Conservation (phyloP, 208 protist species). For the Crithidia brevicula region DNA sequence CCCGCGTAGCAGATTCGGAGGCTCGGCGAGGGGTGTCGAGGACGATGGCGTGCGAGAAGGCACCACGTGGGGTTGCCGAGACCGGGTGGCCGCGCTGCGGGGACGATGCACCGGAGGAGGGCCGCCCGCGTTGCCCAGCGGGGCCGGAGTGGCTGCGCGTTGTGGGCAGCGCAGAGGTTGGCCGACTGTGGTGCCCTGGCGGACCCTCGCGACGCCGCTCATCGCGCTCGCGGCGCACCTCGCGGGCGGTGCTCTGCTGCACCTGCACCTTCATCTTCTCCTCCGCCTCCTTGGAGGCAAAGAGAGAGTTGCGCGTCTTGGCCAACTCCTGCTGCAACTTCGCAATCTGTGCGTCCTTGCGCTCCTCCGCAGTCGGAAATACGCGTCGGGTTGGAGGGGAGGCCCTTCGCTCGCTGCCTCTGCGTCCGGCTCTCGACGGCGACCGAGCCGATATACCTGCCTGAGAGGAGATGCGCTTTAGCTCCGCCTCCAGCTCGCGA, state of each 20-base stretch:
- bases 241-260: constrained; percentile 36
- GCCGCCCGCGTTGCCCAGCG: constrained; percentile 1
- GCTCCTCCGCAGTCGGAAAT: constrained; percentile 21
- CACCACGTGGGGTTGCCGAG: constrained; percentile 21
- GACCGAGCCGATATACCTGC: not conserved
- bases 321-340: constrained; percentile 73
- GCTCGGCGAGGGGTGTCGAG: constrained; percentile 18
- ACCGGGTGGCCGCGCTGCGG: not conserved
- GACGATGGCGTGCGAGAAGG: constrained; percentile 26
- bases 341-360: constrained; percentile 41
- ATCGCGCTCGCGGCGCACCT: constrained; percentile 36
- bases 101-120: constrained; percentile 1
- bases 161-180: not conserved
- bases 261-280: constrained; percentile 50
- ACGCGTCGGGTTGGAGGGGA: constrained; percentile 4
- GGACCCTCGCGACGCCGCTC: constrained; percentile 12
- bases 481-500: constrained; percentile 32
- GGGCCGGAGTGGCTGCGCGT: constrained; percentile 18
- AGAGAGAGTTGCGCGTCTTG: constrained; percentile 51
- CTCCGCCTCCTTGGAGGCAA: constrained; percentile 42
- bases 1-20: not conserved
- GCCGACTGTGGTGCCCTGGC: constrained; percentile 2
- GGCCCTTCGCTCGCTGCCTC: not conserved
- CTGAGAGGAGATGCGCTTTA: constrained; percentile 11
- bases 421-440: not conserved